A percentile compares a stretch with the other conserved stretches of the same genome.
phyloP scores from a whole-genome alignment of 495 filamentous ascomycete genomes.

The Friedmanniomyces endolithicus region DNA sequence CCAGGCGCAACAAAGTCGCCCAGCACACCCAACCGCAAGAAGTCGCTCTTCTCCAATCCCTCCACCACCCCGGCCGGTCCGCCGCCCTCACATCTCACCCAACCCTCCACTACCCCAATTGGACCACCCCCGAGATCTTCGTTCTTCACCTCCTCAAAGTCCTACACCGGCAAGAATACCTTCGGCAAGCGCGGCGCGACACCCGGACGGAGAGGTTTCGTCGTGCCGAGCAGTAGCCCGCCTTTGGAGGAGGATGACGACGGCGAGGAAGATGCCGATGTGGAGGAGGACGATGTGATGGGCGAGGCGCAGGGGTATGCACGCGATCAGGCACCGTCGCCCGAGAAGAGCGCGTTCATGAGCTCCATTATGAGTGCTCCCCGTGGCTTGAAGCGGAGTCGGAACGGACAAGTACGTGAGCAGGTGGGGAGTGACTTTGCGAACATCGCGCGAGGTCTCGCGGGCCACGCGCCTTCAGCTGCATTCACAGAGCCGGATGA shows the following conservation, averaged over 20 bases:
- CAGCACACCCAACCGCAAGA: slow-evolving; percentile 12
- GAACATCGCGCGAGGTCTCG: slow-evolving; percentile 7
- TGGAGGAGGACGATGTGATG: slow-evolving; percentile 25
- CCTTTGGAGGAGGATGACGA: slow-evolving; percentile 33
- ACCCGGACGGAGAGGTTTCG: slow-evolving; percentile 13
- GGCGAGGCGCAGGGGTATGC: slow-evolving; percentile 13
- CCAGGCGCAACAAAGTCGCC: not conserved
- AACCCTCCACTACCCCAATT: slow-evolving; percentile 64
- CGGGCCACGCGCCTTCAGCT: not conserved
- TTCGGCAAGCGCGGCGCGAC: slow-evolving; percentile 9
- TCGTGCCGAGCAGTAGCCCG: slow-evolving; percentile 19
- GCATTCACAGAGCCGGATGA: slow-evolving; percentile 10
- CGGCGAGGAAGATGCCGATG: slow-evolving; percentile 28
- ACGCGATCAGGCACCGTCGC: too few species aligned
- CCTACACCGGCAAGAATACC: slow-evolving; percentile 10
- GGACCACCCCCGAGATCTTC: slow-evolving; percentile 57
- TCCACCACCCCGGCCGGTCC: slow-evolving; percentile 18
- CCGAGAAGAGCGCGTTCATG: slow-evolving; percentile 11
- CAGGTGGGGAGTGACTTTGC: slow-evolving; percentile 6
- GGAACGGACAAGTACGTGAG: slow-evolving; percentile 15
- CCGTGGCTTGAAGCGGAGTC: slow-evolving; percentile 13
- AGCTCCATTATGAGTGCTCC: slow-evolving; percentile 8
- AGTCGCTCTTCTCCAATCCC: slow-evolving; percentile 10
- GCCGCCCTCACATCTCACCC: slow-evolving; percentile 12
- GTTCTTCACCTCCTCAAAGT: slow-evolving; percentile 48